Evolutionary conservation across 2,329 filamentous ascomycete species (phyloP), one percentile per base, ranked within the genome.

Genomic region (Pseudonectria foliicola): DNA sequence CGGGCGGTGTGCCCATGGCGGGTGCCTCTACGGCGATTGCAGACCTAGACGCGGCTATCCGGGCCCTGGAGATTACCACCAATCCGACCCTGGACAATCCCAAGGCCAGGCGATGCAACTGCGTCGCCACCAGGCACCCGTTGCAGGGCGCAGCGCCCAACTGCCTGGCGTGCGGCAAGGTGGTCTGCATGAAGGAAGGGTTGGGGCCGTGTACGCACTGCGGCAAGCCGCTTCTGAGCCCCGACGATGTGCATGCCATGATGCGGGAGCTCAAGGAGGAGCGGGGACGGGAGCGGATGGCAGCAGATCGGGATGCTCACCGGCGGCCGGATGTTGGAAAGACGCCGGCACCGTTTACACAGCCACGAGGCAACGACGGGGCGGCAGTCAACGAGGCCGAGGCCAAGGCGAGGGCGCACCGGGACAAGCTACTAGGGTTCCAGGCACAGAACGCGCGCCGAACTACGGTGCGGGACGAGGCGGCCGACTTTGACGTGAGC

Each of bases 191-290:
- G 15, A 89, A 92, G 53, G 89, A 98, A 61, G 92, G 92, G 0
- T 70, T 96, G 1, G 90, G 90, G 0, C 90, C 90, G 1, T 98
- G 92, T 59, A 95, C 90, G 0, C 95, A 85, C 54, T 98, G 92
- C 63, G 79, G 80, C 1, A 70, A 74, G 0, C 77, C 86, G 1
- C 67, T 98, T 0, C 66, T 98, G 7, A 80, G 73, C 21, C 57
- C 75, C 0, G 64, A 73, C 4, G 88, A 96, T 35, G 77, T 95
- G 8, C 82, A 93, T 51, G 77, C 75, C 24, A 95, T 98, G 77
- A 83, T 96, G 31, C 73, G 75, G 16, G 81, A 90, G 50, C 70
- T 98, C 10, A 80, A 81, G 26, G 83, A 86, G 34, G 90, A 96
- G 63, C 78, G 89, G 5, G 90, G 89, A 3, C 77, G 82, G 38